phyloP scores from a whole-genome alignment of 2,329 filamentous ascomycete species.

The Talaromyces sp. region DNA sequence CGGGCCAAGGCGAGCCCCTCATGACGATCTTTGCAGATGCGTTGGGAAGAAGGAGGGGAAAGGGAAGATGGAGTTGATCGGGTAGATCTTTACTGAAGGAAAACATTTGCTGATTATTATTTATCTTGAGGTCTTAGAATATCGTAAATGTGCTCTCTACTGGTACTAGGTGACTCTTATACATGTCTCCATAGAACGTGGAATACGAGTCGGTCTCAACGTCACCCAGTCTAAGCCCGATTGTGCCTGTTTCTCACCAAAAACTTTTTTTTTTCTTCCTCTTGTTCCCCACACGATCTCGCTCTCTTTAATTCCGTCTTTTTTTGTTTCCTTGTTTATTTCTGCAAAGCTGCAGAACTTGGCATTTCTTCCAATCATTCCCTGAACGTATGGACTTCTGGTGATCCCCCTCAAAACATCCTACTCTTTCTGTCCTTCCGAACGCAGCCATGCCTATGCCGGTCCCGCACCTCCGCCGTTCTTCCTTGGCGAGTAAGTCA shows the following conservation, averaged over 20 bases:
- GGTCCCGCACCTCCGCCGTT: slow-evolving; percentile 40
- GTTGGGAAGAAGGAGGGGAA: slow-evolving; percentile 3
- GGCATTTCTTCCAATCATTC: not conserved
- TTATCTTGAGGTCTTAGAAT: too few relatives aligned
- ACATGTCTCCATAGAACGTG: too few relatives aligned
- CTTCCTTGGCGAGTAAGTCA: slow-evolving; percentile 42
- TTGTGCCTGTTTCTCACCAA: not conserved
- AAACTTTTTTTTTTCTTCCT: not conserved
- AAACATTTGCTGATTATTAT: too few relatives aligned
- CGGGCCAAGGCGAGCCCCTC: slow-evolving; percentile 25
- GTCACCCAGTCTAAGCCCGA: slow-evolving; percentile 5
- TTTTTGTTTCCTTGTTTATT: not conserved
- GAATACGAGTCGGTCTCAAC: not conserved
- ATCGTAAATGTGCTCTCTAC: too few relatives aligned
- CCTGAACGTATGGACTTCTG: not conserved
- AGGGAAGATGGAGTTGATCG: too few relatives aligned
- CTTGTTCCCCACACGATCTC: not conserved
- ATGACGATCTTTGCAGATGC: slow-evolving; percentile 15
- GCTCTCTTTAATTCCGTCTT: not conserved
- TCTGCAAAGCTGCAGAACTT: not conserved
- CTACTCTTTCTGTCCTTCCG: slow-evolving; percentile 20
- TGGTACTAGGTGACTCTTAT: too few relatives aligned
- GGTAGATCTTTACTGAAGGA: too few relatives aligned
- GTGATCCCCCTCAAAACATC: slow-evolving; percentile 11
- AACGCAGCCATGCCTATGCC: slow-evolving; percentile 41